Evolutionary conservation across 129 eudicot genomes (phyloP).

Genomic region (Mikania micrantha): DNA sequence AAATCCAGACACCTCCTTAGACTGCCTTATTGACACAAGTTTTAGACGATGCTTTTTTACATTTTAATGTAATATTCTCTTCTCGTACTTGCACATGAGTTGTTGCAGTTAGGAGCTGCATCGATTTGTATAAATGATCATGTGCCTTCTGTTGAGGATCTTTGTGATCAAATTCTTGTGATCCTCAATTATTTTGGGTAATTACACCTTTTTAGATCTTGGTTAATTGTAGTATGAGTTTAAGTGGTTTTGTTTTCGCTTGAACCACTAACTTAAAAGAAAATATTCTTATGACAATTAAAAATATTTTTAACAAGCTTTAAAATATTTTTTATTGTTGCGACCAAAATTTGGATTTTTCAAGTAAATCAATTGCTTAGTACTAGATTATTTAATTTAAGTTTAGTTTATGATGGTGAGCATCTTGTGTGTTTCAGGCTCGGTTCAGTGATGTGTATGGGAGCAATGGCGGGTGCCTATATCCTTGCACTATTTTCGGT

Average conservation of each 20-base stretch:
- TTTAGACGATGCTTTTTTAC: background rate
- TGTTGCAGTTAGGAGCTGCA: conserved; percentile 65
- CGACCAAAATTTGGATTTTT: background rate
- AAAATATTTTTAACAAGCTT: background rate
- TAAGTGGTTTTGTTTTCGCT: background rate
- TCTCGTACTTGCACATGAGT: conserved; percentile 41
- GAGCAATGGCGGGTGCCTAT: conserved; percentile 89
- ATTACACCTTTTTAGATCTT: conserved; percentile 2
- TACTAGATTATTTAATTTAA: background rate
- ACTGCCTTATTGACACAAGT: background rate
- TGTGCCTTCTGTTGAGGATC: conserved; percentile 44
- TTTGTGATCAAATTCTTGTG: conserved; percentile 58
- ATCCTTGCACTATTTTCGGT: conserved; percentile 81
- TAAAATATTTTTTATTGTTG: background rate
- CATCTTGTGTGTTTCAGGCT: conserved; percentile 41
- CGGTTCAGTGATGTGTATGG: conserved; percentile 97
- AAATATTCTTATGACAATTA: background rate
- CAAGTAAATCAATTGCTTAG: background rate
- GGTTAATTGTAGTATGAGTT: conserved; percentile 3
- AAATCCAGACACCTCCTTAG: background rate
- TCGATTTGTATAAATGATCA: conserved; percentile 35
- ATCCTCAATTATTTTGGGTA: conserved; percentile 59
- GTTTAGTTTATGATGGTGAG: background rate
- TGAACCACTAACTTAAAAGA: background rate
- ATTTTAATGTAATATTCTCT: conserved; percentile 36